Base-by-base conservation (phyloP, 192 early-diverging fungal species). In the Gamsiella multidivaricata region DNA sequence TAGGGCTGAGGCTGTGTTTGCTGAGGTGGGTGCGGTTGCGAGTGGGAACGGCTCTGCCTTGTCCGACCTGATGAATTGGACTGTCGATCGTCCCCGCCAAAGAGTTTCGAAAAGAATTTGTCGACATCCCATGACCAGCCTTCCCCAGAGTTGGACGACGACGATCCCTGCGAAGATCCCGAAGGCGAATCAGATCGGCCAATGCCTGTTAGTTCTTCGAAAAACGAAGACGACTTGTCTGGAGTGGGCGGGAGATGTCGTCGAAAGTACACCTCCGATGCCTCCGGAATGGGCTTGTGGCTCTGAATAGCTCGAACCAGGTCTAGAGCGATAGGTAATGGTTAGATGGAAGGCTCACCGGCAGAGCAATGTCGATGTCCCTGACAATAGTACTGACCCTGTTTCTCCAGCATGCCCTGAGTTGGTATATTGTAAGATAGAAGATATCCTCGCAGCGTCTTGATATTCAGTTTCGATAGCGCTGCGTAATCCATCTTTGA, bases 391-490 rank as follows among this genome's bases (percentile, higher is more conserved):
- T 39, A 58, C 66, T 58, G 39, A 78, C 74, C 74, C 64, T 68
- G 74, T 34, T 78, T 78, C 41, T 78, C 74, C 22, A 78, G 53
- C 74, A 78, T 78, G 60, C 74, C 74, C 29, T 69, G 65, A 11
- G 74, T 78, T 52, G 74, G 53, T 25, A 78, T 59, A 37, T 78
- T 78, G 47, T 78, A 78, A 0, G 74, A 78, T 5, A 62, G 39
- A 9, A 78, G 36, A 31, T 78, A 78, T 58, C 74, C 59, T 37
- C 74, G 65, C 12, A 78, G 37, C 0, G 74, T 78, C 51, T 78
- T 78, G 32, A 78, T 58, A 23, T 78, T 78, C 9, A 78, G 58
- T 22, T 64, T 55, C 26, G 74, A 78, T 14, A 78, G 43, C 28
- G 41, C 59, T n/a, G 74, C 39, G 32, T 64, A 78, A 29, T 78